Evolutionary conservation across 805 yeast species (phyloP), one percentile per base, ranked within the genome.

Genomic region (Schwanniomyces polymorphus): DNA sequence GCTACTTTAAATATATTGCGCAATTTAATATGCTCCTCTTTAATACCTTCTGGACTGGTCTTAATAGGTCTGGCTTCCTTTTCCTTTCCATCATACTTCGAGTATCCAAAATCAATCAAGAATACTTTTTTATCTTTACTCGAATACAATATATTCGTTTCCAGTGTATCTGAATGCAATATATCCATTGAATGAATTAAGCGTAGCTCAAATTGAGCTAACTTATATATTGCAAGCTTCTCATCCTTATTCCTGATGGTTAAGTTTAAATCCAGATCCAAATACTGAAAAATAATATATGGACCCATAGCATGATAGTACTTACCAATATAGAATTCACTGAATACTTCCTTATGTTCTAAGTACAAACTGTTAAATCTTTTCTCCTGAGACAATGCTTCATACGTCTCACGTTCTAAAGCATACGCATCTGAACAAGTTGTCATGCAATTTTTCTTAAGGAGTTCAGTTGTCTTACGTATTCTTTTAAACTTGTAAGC

Each of bases 301-400:
- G 42, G 42, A 2, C 42, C 42, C 33, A 26, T 14, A 5, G 42
- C 42, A 18, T 39, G 42, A 28, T 39, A 39, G 27, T 39, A 18
- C 17, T 39, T 12, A 14, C 7, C 42, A 18, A 39, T 39, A 39
- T 26, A 26, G 11, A 26, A 39, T 5, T 27, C 18, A 9, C 23
- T 33, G 27, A 39, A 39, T 8, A 39, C 33, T 6, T 28, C 9
- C 2, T 39, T 8, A 7, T 39, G 31, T 3, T 39, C 11, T 12
- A 39, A 7, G 23, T 39, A 39, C 9, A 39, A 7, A 28, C 42
- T 39, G 21, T 27, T 39, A 14, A 39, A 39, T 11, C 28, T 39
- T 3, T n/a, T 14, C n/a, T 39, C 28, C 7, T 12, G 1, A 7
- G 28, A n/a, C 12, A 26, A 28, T 28, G 2, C 26, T 39, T 39